phyloP scores from a whole-genome alignment of 2,329 filamentous ascomycete genomes.

The Blumeriella jaapii region DNA sequence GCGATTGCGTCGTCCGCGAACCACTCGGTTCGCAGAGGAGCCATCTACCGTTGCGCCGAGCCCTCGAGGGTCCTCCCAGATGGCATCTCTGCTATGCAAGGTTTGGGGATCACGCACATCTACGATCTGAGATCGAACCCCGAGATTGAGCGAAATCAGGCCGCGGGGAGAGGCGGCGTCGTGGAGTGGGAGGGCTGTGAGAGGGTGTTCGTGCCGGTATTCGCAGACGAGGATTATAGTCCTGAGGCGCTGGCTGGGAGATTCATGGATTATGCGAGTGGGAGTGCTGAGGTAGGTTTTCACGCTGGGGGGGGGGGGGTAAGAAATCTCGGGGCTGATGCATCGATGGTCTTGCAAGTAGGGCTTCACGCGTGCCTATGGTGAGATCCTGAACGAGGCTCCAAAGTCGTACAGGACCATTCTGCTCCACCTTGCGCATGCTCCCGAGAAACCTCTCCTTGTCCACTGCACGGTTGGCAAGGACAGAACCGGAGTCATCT shows the following conservation, averaged over 20 bases:
- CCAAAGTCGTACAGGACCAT: constrained; percentile 45
- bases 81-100: constrained; percentile 39
- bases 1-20: constrained; percentile 28
- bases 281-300: constrained; percentile 36
- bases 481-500: constrained; percentile 62
- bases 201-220: constrained; percentile 53
- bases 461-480: constrained; percentile 71
- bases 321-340: too few relatives aligned
- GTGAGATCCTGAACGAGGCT: constrained; percentile 44
- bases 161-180: constrained; percentile 28
- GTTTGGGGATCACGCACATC: constrained; percentile 49
- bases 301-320: too few relatives aligned
- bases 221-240: constrained; percentile 46
- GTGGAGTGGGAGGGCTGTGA: constrained; percentile 39
- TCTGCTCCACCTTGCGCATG: constrained; percentile 26
- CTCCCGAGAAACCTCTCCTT: constrained; percentile 39
- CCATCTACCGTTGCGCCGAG: constrained; percentile 60
- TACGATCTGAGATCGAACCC: constrained; percentile 56
- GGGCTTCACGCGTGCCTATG: constrained; percentile 55
- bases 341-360: constrained; percentile 22
- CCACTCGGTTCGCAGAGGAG: constrained; percentile 36
- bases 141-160: constrained; percentile 41
- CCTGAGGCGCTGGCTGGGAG: constrained; percentile 52
- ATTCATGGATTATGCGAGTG: constrained; percentile 46
- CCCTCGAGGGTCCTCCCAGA: constrained; percentile 44